Conservation (phyloP, 441 rosid species). For the Melastoma candidum region DNA sequence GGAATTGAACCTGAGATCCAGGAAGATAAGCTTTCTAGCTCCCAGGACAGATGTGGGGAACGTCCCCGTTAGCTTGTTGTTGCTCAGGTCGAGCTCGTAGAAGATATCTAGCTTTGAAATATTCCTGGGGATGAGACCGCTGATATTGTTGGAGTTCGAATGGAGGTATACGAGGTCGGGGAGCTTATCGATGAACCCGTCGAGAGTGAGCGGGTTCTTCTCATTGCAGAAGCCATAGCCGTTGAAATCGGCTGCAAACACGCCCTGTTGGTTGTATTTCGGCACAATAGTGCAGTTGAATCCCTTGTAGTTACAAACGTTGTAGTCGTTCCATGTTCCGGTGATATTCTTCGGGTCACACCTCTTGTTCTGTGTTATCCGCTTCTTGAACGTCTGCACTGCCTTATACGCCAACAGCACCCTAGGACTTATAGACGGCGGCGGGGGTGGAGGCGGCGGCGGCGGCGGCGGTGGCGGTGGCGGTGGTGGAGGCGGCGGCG, state of each 20-base stretch:
- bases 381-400: background rate
- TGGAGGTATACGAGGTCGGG: slow-evolving; percentile 10
- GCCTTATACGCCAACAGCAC: background rate
- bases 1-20: slow-evolving; percentile 14
- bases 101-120: background rate
- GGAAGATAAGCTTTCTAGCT: background rate
- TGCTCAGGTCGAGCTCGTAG: slow-evolving; percentile 18
- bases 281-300: background rate
- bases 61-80: slow-evolving; percentile 7
- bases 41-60: slow-evolving; percentile 7
- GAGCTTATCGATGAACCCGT: slow-evolving; percentile 1
- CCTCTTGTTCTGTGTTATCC: background rate
- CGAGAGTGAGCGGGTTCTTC: background rate
- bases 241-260: background rate
- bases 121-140: background rate
- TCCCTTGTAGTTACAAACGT: fast-evolving
- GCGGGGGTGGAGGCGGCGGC: fast-evolving
- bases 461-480: background rate
- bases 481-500: background rate
- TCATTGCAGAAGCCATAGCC: slow-evolving; percentile 6
- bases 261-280: fast-evolving
- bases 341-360: background rate
- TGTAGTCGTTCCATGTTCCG: background rate
- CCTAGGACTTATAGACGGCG: background rate
- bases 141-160: slow-evolving; percentile 7